A percentile compares a stretch with the other conserved stretches of the same genome.
Evolutionary conservation across 75 land plant species (phyloP).

Genomic region (Picea glauca): DNA sequence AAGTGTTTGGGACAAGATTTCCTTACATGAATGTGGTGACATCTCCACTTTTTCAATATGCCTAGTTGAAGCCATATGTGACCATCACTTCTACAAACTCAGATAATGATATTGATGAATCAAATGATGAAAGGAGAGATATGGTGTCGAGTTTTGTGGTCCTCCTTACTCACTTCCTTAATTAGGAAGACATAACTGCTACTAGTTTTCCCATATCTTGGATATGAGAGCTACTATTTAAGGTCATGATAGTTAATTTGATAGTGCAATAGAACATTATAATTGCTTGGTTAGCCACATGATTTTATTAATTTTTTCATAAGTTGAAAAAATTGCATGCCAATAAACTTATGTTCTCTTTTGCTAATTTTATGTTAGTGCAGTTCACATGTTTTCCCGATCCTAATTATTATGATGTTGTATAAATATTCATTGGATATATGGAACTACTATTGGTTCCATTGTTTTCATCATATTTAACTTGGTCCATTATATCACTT

Average conservation of each 20-base stretch:
- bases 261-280: background rate
- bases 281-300: background rate
- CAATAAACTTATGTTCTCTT: no score
- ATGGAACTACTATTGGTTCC: no score
- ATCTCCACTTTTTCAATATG: slow-evolving; percentile 94
- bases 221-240: background rate
- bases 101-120: slow-evolving; percentile 25
- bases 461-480: no score
- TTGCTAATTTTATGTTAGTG: no score
- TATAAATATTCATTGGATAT: no score
- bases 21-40: slow-evolving; percentile 96
- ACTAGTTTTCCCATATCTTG: background rate
- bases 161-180: background rate
- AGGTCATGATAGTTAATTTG: background rate
- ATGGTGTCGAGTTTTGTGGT: background rate
- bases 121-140: slow-evolving; percentile 88
- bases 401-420: no score
- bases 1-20: slow-evolving; percentile 95
- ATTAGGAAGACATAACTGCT: background rate
- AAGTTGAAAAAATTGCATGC: no score
- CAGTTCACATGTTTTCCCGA: no score
- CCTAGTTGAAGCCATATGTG: slow-evolving; percentile 25
- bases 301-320: no score
- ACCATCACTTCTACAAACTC: no score
- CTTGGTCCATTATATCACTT: no score